phyloP scores from a whole-genome alignment of 108 stramenopile genomes.

The Fragilaria crotonensis region DNA sequence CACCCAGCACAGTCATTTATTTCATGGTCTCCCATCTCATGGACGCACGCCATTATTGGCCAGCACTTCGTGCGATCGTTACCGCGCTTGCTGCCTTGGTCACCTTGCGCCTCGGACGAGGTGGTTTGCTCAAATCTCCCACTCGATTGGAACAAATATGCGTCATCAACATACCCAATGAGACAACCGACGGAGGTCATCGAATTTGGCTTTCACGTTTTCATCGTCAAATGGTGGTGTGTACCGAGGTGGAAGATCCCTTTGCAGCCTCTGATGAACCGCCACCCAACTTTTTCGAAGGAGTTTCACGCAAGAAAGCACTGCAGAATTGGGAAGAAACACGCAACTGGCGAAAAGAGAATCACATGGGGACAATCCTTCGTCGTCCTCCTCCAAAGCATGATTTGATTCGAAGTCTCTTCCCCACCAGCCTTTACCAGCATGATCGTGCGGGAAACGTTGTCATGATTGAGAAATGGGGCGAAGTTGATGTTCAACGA shows the following conservation, averaged over 20 bases:
- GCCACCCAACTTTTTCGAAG: neutral
- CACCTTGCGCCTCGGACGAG: neutral
- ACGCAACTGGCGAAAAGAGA: neutral
- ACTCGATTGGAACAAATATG: neutral
- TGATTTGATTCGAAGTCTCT: neutral
- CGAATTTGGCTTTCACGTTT: neutral
- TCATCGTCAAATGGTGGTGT: neutral
- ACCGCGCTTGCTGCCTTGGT: neutral
- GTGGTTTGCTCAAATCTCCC: neutral
- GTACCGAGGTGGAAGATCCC: neutral
- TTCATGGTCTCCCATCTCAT: neutral
- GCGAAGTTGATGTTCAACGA: neutral
- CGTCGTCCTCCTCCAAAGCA: slow-evolving; percentile 5
- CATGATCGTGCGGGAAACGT: slow-evolving; percentile 2
- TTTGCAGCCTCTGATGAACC: neutral
- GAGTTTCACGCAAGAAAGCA: slow-evolving; percentile 3
- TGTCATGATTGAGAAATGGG: slow-evolving; percentile 2
- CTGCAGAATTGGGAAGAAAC: slow-evolving; percentile 1
- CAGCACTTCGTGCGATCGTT: neutral
- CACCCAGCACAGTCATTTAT: neutral
- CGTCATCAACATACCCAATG: neutral
- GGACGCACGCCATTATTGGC: neutral
- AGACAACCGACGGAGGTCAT: neutral
- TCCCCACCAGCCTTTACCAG: slow-evolving; percentile 1
- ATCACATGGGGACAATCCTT: slow-evolving; percentile 1